Conservation (phyloP, 306 rosid genomes). For the Albizia julibrissin region DNA sequence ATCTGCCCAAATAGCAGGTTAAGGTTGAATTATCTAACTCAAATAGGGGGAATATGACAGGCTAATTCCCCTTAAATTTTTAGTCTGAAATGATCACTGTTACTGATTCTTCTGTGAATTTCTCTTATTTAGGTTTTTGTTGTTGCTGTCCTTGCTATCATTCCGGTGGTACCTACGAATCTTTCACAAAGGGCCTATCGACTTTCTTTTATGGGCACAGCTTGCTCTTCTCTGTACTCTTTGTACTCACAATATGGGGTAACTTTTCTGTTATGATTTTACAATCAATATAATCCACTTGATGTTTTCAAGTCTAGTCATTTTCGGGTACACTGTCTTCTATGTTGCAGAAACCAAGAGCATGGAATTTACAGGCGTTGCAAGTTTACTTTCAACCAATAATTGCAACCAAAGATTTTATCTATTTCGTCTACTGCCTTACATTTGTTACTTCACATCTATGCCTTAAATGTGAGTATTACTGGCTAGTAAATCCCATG, state of each 20-base stretch:
- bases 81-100: background rate
- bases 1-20: background rate
- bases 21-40: background rate
- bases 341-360: slow-evolving; percentile 82
- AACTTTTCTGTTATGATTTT: slow-evolving; percentile 32
- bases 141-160: slow-evolving; percentile 81
- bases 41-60: background rate
- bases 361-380: slow-evolving; percentile 88
- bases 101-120: slow-evolving; percentile 21
- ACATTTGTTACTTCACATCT: slow-evolving; percentile 76
- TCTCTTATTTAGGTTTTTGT: slow-evolving; percentile 69
- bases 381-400: slow-evolving; percentile 84
- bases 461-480: slow-evolving; percentile 78
- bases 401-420: slow-evolving; percentile 77
- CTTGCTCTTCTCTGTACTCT: slow-evolving; percentile 77
- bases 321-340: slow-evolving; percentile 26
- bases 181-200: slow-evolving; percentile 90
- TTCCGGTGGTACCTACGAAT: slow-evolving; percentile 73
- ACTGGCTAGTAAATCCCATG: slow-evolving; percentile 22
- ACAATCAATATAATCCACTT: slow-evolving; percentile 7
- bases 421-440: slow-evolving; percentile 81
- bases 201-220: slow-evolving; percentile 87
- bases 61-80: background rate
- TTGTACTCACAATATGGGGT: slow-evolving; percentile 85
- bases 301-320: slow-evolving; percentile 10